These are phyloP conservation scores for Pseudevernia furfuracea DNA, from an alignment of 495 filamentous ascomycete genomes.

Conservation along the genomic window DNA sequence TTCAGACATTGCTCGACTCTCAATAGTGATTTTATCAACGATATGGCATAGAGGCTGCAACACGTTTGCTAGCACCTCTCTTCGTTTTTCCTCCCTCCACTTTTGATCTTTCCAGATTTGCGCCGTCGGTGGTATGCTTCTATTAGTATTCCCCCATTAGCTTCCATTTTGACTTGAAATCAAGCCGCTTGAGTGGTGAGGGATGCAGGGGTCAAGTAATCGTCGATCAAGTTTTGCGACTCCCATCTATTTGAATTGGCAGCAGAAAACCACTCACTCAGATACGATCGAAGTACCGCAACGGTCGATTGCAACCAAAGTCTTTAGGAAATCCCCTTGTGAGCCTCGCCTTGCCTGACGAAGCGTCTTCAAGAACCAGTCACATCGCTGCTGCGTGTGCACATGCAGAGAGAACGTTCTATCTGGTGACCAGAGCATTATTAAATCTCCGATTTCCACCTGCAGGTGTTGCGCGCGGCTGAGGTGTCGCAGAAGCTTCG, in stretches of 20 bases:
- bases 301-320: neutral
- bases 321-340: neutral
- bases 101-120: neutral
- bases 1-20: conserved; percentile 5
- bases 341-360: neutral
- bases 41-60: neutral
- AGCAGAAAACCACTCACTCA: neutral
- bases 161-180: neutral
- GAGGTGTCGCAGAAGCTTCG: neutral
- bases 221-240: neutral
- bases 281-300: neutral
- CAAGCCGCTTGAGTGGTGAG: neutral
- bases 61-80: neutral
- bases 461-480: conserved; percentile 5
- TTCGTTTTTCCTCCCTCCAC: neutral
- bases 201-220: too few species aligned
- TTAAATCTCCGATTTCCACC: neutral
- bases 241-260: neutral
- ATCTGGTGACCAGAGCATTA: neutral
- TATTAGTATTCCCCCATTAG: neutral
- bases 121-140: neutral
- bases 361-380: neutral
- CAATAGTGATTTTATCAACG: neutral
- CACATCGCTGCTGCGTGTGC: neutral
- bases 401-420: neutral